A percentile compares a stretch with the other conserved stretches of the same genome.
Evolutionary conservation across 805 yeast species (phyloP).

Genomic region (Pichia cephalocereana): DNA sequence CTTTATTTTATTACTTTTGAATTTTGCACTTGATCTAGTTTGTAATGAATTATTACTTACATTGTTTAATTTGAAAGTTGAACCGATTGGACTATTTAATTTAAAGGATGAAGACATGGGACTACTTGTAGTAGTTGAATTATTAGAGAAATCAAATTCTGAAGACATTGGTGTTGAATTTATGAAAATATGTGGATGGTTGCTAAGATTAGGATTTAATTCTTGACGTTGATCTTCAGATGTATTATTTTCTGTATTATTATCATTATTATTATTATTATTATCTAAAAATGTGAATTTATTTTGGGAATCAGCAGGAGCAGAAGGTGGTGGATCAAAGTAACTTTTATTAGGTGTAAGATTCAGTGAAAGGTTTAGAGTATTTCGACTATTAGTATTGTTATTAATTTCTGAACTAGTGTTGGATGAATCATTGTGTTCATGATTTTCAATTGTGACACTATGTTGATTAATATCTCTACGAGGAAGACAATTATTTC

Average conservation of each 20-base stretch:
- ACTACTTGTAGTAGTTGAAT: neutral
- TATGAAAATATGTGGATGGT: neutral
- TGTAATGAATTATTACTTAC: conserved; percentile 12
- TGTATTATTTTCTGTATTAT: too few relatives aligned
- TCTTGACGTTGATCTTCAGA: too few relatives aligned
- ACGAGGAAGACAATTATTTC: too few relatives aligned
- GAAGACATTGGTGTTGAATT: neutral
- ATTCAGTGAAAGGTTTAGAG: neutral
- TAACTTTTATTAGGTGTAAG: neutral
- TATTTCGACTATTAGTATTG: neutral
- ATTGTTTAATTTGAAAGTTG: neutral
- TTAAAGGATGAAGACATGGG: neutral
- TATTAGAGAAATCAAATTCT: neutral
- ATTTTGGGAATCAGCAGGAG: conserved; percentile 6
- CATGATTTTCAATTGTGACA: too few relatives aligned
- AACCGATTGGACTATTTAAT: neutral
- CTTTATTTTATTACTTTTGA: conserved; percentile 15
- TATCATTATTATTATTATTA: neutral
- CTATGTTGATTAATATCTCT: too few relatives aligned
- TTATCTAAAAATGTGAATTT: neutral
- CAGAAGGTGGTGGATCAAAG: conserved; percentile 1
- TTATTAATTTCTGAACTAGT: neutral
- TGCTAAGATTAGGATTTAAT: neutral
- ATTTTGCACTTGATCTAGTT: conserved; percentile 12
- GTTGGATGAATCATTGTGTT: neutral